Conservation (phyloP, 78 protist genomes). For the Emiliania huxleyi region DNA sequence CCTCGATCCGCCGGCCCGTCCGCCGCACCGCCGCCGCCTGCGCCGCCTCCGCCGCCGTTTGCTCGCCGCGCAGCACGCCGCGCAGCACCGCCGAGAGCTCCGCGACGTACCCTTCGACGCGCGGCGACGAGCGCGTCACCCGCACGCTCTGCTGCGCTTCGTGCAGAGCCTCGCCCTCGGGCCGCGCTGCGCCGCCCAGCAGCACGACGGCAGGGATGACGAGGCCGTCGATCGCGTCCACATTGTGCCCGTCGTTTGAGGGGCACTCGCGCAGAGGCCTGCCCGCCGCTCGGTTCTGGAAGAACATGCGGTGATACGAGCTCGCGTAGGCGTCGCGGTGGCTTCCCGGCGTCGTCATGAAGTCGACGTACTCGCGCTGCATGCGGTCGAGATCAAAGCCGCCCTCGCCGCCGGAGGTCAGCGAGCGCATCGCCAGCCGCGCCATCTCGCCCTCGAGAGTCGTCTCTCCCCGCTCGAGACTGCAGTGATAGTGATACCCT, state of each 20-base stretch:
- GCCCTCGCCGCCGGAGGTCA: background rate
- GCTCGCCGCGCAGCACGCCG: background rate
- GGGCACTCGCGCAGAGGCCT: background rate
- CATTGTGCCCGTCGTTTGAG: background rate
- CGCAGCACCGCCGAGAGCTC: background rate
- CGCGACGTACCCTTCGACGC: background rate
- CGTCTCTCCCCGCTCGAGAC: background rate
- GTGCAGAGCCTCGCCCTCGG: background rate
- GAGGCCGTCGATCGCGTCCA: background rate
- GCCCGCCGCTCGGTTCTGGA: background rate
- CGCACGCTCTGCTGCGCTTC: background rate
- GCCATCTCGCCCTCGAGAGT: background rate
- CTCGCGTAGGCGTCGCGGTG: background rate
- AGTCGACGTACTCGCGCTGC: background rate
- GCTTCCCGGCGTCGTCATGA: constrained; percentile 3
- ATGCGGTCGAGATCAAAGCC: background rate
- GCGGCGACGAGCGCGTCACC: background rate
- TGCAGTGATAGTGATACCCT: background rate
- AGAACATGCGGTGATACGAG: background rate
- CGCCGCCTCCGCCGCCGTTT: background rate
- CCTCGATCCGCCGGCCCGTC: too few relatives aligned
- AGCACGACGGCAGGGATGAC: background rate
- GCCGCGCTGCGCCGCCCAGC: background rate
- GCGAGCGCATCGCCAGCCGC: background rate
- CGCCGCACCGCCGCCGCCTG: background rate